Evolutionary conservation across 352 stramenopile species (phyloP), one percentile per base, ranked within the genome.

Genomic region (Blastocystis sp.): DNA sequence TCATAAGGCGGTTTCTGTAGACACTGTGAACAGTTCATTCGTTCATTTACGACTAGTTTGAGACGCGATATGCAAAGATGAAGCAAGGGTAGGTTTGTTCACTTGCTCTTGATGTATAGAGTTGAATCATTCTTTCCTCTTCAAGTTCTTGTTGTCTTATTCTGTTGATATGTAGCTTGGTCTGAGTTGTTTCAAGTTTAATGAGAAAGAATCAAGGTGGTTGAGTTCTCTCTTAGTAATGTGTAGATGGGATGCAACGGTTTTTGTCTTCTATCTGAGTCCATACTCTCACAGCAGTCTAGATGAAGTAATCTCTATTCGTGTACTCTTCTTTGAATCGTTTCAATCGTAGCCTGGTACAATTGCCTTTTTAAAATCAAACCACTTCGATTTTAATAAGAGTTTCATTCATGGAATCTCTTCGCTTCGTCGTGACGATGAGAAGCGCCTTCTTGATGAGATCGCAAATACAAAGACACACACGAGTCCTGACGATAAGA

Each of bases 311-410:
- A 43, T 83, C 4, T 12, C 67, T 12, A 80, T 80, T 42, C 67
- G 67, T 19, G 67, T 80, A 46, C 5, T 57, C n/a, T 11, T 56
- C 59, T 12, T n/a, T 29, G 3, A 3, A 27, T 11, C 46, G 6
- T 16, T 83, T 83, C 24, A 66, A 1, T 24, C 42, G 5, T 83
- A 83, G 71, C 71, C 71, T 19, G 21, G 42, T 19, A 83, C 71
- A 11, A 66, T 83, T 46, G 71, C 29, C 21, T 83, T 83, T 24
- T 46, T 83, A 49, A 83, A 83, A 27, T 66, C 71, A 11, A 66
- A 66, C 35, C 16, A 66, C 29, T 83, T 83, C 32, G 71, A 83
- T 43, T 83, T 83, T 27, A 83, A 83, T 49, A 83, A 83, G 54
- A 35, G 42, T 3, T 83, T 83, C 71, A 12, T 83, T 6, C 71